Evolutionary conservation across 371 early-diverging fungal species (phyloP), one percentile per base, ranked within the genome.

Genomic region (Syncephalis fuscata): DNA sequence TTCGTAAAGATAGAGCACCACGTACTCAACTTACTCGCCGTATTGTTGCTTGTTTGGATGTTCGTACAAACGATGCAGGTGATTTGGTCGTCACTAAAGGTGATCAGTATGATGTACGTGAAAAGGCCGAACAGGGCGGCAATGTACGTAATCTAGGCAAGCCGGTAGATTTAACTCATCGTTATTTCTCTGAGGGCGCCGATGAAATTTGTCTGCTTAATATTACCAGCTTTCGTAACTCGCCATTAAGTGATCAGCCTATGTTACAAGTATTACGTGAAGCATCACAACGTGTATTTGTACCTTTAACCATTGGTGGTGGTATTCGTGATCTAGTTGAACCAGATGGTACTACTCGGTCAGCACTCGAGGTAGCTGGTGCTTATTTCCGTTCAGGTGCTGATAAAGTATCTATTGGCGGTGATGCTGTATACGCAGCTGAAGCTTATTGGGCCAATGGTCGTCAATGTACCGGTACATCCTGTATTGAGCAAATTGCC

Each of bases 41-140:
- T 44, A 82, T 97, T 39, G 88, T 97, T 55, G 95, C 98, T 22
- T 97, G 98, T 58, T 68, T 97, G 52, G 98, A 97, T 57, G 95
- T 97, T 2, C 82, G 98, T 24, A 73, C 91, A 23, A 93, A 97
- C 64, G 98, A 97, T 61, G 59, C 68, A 24, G 96, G 96, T 21
- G 93, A 94, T 62, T 64, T 97, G 37, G 96, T 97, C 9, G 98
- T 95, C 5, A 97, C 98, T 19, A 97, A 97, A 64, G 98, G 98
- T 23, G 95, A 97, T 61, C 93, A 95, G 59, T 95, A 97, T 67
- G 95, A 95, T 58, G 95, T 97, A 0, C 82, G 95, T 17, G 95
- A 95, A 55, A 45, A 57, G 1, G 68, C 56, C 4, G 68, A 55
- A 7, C 70, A 68, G 9, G 48, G 47, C 41, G 79, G 79, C 3